Evolutionary conservation across 2,329 filamentous ascomycete species (phyloP).

Genomic region (Ambrosiella cleistominuta): DNA sequence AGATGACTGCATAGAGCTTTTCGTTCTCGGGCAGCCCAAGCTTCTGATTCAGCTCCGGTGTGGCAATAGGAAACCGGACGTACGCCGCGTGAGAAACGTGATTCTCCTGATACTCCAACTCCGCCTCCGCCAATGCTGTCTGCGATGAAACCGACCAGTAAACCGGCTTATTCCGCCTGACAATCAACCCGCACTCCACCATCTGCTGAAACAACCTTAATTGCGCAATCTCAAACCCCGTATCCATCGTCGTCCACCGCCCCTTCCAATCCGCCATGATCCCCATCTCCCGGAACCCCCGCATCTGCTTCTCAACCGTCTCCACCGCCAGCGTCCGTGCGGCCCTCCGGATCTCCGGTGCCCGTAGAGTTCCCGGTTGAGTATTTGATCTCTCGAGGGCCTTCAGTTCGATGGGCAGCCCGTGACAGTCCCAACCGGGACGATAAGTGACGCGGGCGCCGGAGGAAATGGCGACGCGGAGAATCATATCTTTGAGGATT

Average conservation of each 20-base stretch:
- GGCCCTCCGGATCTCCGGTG: constrained; percentile 41
- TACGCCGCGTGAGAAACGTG: constrained; percentile 59
- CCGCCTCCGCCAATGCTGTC: constrained; percentile 67
- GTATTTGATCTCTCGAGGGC: constrained; percentile 42
- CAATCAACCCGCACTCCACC: constrained; percentile 56
- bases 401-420: constrained; percentile 91
- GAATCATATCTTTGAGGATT: constrained; percentile 85
- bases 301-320: constrained; percentile 57
- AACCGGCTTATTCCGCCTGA: constrained; percentile 63
- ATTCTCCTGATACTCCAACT: constrained; percentile 66
- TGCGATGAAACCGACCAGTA: constrained; percentile 71
- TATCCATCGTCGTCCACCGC: constrained; percentile 66
- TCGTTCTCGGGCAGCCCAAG: constrained; percentile 19
- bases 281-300: constrained; percentile 53
- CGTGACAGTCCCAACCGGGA: constrained; percentile 96
- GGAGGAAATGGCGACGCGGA: constrained; percentile 61
- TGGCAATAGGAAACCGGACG: constrained; percentile 56
- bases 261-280: constrained; percentile 69
- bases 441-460: constrained; percentile 62
- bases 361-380: constrained; percentile 24
- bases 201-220: constrained; percentile 58
- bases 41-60: constrained; percentile 15
- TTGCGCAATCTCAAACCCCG: constrained; percentile 55
- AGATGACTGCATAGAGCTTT: constrained; percentile 65
- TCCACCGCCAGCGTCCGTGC: constrained; percentile 49